Percentiles rank a stretch among this genome's conserved stretches.
These are phyloP conservation scores for Hymenoscyphus albidus DNA, from an alignment of 2,329 filamentous ascomycete genomes.

Conservation along the genomic window DNA sequence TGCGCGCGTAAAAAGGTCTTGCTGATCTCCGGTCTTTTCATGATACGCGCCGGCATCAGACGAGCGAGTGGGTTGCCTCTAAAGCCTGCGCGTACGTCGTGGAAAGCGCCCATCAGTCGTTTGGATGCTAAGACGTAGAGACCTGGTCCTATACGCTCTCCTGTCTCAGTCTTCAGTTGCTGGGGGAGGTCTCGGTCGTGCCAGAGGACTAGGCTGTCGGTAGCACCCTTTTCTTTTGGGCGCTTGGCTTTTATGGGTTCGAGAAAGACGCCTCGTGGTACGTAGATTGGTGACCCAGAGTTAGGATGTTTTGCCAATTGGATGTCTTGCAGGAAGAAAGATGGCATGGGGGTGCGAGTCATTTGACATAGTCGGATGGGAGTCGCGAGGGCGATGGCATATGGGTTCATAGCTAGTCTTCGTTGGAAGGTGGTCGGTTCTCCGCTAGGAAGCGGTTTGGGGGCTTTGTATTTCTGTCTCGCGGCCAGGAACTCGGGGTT, in stretches of 20 bases:
- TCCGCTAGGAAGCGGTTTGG: slow-evolving; percentile 32
- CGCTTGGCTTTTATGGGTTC: neutral
- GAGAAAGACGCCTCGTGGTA: slow-evolving; percentile 39
- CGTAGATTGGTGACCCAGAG: slow-evolving; percentile 51
- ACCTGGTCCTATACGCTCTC: neutral
- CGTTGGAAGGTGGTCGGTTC: slow-evolving; percentile 45
- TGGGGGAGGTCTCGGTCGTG: neutral
- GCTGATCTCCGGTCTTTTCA: neutral
- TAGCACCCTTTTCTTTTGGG: neutral
- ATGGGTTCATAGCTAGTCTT: slow-evolving; percentile 59
- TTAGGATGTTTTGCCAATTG: slow-evolving; percentile 52
- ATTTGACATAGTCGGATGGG: slow-evolving; percentile 54
- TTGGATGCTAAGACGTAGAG: neutral
- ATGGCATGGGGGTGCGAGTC: slow-evolving; percentile 49
- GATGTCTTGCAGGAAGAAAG: slow-evolving; percentile 61
- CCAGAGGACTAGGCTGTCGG: neutral
- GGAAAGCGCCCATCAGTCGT: neutral
- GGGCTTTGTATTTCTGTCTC: slow-evolving; percentile 28
- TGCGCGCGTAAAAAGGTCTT: slow-evolving; percentile 28
- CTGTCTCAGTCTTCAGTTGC: neutral
- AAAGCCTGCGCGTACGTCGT: neutral
- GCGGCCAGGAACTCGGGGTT: slow-evolving; percentile 40
- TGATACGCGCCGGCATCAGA: slow-evolving; percentile 10
- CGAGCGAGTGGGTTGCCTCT: neutral
- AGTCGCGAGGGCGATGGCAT: slow-evolving; percentile 59